Base-by-base conservation (phyloP, 768 basidiomycete species). In the Floccularia luteovirens region DNA sequence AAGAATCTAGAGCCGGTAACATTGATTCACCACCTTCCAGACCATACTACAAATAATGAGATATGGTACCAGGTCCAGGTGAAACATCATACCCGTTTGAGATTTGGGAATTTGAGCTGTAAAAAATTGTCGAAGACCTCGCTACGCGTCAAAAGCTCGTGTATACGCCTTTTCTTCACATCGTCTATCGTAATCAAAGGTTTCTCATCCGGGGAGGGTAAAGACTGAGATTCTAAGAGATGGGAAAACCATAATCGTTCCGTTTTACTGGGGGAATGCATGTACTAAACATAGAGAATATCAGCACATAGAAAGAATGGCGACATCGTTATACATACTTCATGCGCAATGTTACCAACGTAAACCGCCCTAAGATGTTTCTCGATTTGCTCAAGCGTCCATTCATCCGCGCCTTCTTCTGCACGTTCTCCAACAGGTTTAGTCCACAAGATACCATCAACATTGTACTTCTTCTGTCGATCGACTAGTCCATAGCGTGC, bases 1-100 rank as follows among this genome's bases (percentile, higher is more conserved):
- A 58, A 0, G 76, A 66, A 44, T 92, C 88, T 2, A 94, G 64
- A 1, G 90, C 91, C 3, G 90, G 85, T 19, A 96, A 60, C 91
- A 94, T 93, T 2, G 88, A 90, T 63, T 94, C 92, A 1, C 85
- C 92, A 2, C 92, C 92, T 59, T 96, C 91, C 25, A 93, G 69
- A 0, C 88, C 90, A 57, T 90, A 90, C 52, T 89, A 14, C 27
- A 28, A 28, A 8, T 8, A 8, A 14, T 28, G 14, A 8, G 14
- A 8, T 28, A 28, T n/a, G 27, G 27, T 28, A 8, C 27, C 8
- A 8, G 27, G 10, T 14, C 14, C 27, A 28, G 14, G 27, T 8
- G 14, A 28, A 28, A 28, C 14, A 17, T 53, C 65, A n/a, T 50
- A 70, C 70, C 17, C 86, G 74, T 60, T 87, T 88, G 56, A 88